Evolutionary conservation across 768 basidiomycete genomes (phyloP).

Genomic region (Lanmaoa rubissima): DNA sequence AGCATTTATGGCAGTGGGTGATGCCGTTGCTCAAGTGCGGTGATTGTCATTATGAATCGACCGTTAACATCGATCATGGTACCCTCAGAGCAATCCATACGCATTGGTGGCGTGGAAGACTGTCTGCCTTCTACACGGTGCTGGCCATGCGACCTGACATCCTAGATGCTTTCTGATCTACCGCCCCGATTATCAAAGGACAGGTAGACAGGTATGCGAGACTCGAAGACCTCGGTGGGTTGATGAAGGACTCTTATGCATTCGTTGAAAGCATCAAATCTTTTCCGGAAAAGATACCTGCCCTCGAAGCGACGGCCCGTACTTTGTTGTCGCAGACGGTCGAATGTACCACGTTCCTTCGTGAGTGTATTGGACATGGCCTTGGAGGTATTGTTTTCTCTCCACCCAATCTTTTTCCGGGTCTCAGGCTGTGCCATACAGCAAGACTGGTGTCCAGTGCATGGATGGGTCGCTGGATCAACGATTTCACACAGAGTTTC

Average conservation of each 20-base stretch:
- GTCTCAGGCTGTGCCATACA: conserved; percentile 11
- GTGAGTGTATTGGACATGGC: conserved; percentile 35
- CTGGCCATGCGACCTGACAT: background rate
- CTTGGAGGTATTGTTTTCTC: conserved; percentile 29
- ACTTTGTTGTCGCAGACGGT: conserved; percentile 32
- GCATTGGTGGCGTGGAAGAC: conserved; percentile 29
- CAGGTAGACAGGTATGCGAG: conserved; percentile 28
- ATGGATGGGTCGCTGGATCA: conserved; percentile 23
- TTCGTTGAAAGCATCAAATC: conserved; percentile 32
- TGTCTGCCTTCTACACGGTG: conserved; percentile 30
- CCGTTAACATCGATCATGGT: background rate
- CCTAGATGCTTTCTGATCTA: conserved; percentile 6
- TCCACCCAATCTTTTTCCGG: background rate
- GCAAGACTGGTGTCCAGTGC: conserved; percentile 16
- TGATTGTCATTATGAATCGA: background rate
- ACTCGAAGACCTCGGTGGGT: conserved; percentile 24
- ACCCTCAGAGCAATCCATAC: conserved; percentile 26
- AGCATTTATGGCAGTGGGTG: conserved; percentile 23
- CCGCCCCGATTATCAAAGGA: conserved; percentile 24
- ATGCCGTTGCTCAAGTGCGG: conserved; percentile 22
- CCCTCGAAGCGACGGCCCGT: conserved; percentile 27
- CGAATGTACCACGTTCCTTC: conserved; percentile 37
- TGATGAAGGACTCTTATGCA: conserved; percentile 33
- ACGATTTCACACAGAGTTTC: conserved; percentile 22
- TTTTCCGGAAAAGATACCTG: conserved; percentile 28